Evolutionary conservation across 306 rosid genomes (phyloP), one percentile per base, ranked within the genome.

Genomic region (Canavalia gladiata): DNA sequence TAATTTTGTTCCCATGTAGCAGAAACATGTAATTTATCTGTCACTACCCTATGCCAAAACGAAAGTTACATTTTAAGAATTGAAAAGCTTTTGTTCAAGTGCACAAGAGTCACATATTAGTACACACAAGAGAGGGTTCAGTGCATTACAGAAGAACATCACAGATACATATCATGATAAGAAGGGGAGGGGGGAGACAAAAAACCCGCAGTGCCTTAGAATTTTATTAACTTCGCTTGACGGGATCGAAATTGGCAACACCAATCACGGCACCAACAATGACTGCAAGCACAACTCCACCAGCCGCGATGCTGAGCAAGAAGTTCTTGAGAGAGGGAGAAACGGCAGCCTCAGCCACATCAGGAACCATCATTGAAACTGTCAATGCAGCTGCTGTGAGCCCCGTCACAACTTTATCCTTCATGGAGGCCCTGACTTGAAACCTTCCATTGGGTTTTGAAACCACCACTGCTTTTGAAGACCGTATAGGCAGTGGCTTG

Each of bases 191-290:
- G 5, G 28, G 56, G 7, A 45, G 46, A 30, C 2, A 8, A 13
- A 12, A 37, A 76, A 72, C 9, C 30, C 49, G 8, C 49, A 69
- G 18, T 49, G 7, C 49, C 46, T 45, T 56, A 47, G 86, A 78
- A 58, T 56, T 64, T 74, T 54, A 78, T 93, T 87, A 93, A 88
- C 88, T 49, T 81, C 99, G 86, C 89, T 91, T 93, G 63, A 95
- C 99, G 2, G 98, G 98, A 75, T 96, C 98, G 78, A 93, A 96
- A 83, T 96, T 96, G 79, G 99, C 3, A 10, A 96, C 99, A 30
- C 94, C 97, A 9, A 92, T 43, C 4, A 96, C 94, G 0, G 88
- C 99, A 9, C 98, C 98, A n/a, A 96, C 4, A 41, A 93, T 12
- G 45, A 69, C 96, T 0, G 56, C 42, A 35, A 87, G 62, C 73